Base-by-base conservation (phyloP, 2,329 filamentous ascomycete genomes). In the Monosporascus sp. region DNA sequence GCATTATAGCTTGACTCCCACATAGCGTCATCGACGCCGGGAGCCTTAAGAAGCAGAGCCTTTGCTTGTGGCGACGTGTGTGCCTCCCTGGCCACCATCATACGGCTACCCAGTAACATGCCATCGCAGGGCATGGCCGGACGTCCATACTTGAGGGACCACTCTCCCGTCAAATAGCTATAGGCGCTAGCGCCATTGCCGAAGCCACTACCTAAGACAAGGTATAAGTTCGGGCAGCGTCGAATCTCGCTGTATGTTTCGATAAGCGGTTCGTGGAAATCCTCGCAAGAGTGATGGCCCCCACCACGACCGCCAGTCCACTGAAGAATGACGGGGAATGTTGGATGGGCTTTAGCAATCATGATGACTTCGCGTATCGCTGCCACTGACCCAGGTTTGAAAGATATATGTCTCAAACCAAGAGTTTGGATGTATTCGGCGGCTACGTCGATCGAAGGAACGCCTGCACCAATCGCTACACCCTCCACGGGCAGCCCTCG, bases 1-100 rank as follows among this genome's bases (percentile, higher is more conserved):
- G n/a, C n/a, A n/a, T 93, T 90, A 77, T 96, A 96, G 5, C 90
- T 95, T 74, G 92, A 86, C 74, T 96, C 91, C 92, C 92, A 97
- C 60, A 93, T 81, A 57, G 70, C 72, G 66, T 97, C 91, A 49
- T 88, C 87, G 37, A 96, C 78, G 69, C 92, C 92, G 55, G 86
- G 82, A 3, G 91, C 90, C 56, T 92, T 89, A 39, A 89, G n/a
- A n/a, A n/a, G n/a, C 86, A 64, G 97, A 97, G 38, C 91, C 90
- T 73, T 94, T 83, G 77, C 96, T 96, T 50, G 90, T 91, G 57
- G 85, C 87, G 67, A 83, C 86, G 92, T 97, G 66, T 94, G 85
- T 0, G 90, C 89, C 71, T 97, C 92, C 75, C 93, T 93, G 54
- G 92, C 88, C 50, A 92, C 89, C 92, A 97, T 96, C 83, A 96